Evolutionary conservation across 225 moss, liverwort and hornwort species (phyloP), one percentile per base, ranked within the genome.

Genomic region (Pleurozium schreberi): DNA sequence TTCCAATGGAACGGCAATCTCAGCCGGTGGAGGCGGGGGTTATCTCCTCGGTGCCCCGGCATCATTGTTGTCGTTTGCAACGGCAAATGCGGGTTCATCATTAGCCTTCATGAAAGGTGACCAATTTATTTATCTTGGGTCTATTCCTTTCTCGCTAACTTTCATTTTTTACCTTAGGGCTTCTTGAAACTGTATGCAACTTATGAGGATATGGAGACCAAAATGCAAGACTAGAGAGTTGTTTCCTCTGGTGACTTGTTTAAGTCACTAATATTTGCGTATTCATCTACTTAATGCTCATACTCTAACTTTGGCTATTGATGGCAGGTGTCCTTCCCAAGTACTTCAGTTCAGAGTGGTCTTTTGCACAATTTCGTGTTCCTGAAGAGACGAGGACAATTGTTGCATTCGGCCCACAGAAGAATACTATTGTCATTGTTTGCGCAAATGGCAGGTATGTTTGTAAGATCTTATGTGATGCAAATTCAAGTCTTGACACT

Each of bases 321-420:
- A 45, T 94, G 86, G 83, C 95, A 98, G 98, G 97, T 89, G 96
- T 98, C 26, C 90, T 98, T 67, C 98, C 98, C 19, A 98, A 96
- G 87, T 98, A 98, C 88, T 98, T 98, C 84, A 98, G 98, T 91
- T 98, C 98, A 64, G 96, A 98, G 87, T 98, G 98, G 97, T 98
- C 98, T 52, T 97, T 97, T 89, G 92, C 98, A 45, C 98, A 98
- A 84, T 98, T 94, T 91, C 98, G 95, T 90, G 94, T 98, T 64
- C 95, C 97, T 69, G 97, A 96, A 92, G 98, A 98, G 89, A 98
- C 96, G 63, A 95, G 79, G 70, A 94, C 96, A 75, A 97, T 96
- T 62, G 98, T 98, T 65, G 96, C 97, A 23, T 98, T 98, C 84
- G 98, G 98, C 87, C 97, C 96, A 73, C 97, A 97, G 83, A 98